Evolutionary conservation across 805 yeast genomes (phyloP), one percentile per base, ranked within the genome.

Genomic region (Helenozyma rhizophorensis): DNA sequence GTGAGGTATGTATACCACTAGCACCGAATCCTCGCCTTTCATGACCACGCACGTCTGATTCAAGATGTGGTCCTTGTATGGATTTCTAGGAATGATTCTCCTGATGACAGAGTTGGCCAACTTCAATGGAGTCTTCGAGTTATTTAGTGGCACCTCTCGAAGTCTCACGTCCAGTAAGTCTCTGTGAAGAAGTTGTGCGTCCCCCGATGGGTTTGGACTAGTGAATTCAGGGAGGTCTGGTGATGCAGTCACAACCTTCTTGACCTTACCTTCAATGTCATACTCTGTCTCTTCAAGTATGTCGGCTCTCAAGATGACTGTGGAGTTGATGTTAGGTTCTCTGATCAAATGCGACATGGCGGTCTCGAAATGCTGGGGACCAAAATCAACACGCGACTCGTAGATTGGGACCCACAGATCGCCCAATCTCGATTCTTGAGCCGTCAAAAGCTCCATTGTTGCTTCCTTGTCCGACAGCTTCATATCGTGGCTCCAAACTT

Each of bases 251-350:
- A 28, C 27, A 6, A 24, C 21, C 3, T 14, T 36, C 7, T 25
- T 26, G 14, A 31, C 55, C 4, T 62, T 62, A 7, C 56, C 48
- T 5, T 49, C 56, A 1, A 62, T 54, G 14, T 58, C 67, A 48
- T 65, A 76, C 6, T 49, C 57, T 35, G 61, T 62, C 44, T 78
- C 82, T 27, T 66, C 64, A 28, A 84, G 53, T 15, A 88, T 76
- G 58, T 90, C 97, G 0, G 97, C 95, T 45, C 97, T 65, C 58
- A 90, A 65, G 21, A 89, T 83, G 22, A 87, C 93, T 0, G 96
- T 83, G 9, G 97, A 89, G 60, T 89, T 90, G 59, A 87, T 83
- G 53, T 88, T 84, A 12, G 96, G 96, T 43, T 85, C 86, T 38
- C 72, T 69, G 33, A 87, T 83, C 39, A 87, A 68, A 55, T 86